Evolutionary conservation across 2,329 filamentous ascomycete genomes (phyloP).

Genomic region (Talaromyces amestolkiae): DNA sequence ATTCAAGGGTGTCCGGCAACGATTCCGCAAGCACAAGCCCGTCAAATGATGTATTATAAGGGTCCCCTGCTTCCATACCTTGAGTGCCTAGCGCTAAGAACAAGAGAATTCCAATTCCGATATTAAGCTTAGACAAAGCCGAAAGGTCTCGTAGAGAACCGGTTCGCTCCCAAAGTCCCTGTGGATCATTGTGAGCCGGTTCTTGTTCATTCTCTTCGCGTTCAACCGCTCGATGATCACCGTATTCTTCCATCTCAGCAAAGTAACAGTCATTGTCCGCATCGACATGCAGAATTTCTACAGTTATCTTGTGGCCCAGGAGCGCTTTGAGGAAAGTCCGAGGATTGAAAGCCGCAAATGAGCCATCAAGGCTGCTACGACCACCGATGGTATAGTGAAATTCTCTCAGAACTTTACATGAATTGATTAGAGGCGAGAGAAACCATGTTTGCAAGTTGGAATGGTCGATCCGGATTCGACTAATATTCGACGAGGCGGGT

Average conservation of each 20-base stretch:
- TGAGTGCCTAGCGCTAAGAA: constrained; percentile 5
- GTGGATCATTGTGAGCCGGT: neutral
- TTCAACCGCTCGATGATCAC: neutral
- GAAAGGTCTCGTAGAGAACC: constrained; percentile 11
- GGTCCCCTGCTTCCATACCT: constrained; percentile 1
- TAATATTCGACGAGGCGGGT: constrained; percentile 22
- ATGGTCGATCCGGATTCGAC: constrained; percentile 20
- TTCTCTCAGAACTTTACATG: constrained; percentile 21
- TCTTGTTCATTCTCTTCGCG: neutral
- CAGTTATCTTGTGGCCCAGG: constrained; percentile 21
- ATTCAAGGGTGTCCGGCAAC: constrained; percentile 9
- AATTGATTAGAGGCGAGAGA: constrained; percentile 19
- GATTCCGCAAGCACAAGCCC: constrained; percentile 9
- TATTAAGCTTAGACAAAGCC: neutral
- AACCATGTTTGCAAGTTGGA: constrained; percentile 17
- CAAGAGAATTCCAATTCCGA: constrained; percentile 2
- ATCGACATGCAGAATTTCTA: constrained; percentile 25
- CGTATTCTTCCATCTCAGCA: neutral
- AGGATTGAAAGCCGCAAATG: constrained; percentile 17
- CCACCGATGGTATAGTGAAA: constrained; percentile 25
- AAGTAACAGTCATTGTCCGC: constrained; percentile 8
- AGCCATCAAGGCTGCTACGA: neutral
- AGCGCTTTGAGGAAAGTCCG: constrained; percentile 23
- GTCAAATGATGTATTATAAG: neutral
- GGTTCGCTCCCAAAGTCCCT: constrained; percentile 7